Conservation (phyloP, 23 red algal species). For the Porphyridium purpureum region DNA sequence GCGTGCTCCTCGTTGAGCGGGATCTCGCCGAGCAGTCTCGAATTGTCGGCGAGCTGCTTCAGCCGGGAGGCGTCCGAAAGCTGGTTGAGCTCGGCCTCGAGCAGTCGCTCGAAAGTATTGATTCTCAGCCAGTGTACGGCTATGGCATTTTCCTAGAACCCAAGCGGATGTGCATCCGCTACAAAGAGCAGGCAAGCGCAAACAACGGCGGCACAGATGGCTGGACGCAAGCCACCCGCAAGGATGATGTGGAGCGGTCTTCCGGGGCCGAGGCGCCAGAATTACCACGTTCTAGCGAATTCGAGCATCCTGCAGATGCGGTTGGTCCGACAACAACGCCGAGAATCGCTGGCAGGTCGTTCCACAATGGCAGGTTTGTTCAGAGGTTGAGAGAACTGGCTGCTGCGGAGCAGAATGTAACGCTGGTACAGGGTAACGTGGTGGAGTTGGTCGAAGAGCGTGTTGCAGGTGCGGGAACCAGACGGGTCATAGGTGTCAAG, state of each 20-base stretch:
- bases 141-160: slow-evolving; percentile 82
- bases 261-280: neutral
- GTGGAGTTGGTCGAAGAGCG: slow-evolving; percentile 18
- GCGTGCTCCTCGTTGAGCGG: slow-evolving; percentile 71
- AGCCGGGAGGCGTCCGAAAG: slow-evolving; percentile 64
- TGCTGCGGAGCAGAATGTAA: slow-evolving; percentile 12
- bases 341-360: slow-evolving; percentile 27
- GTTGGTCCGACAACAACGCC: neutral
- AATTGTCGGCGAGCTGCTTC: slow-evolving; percentile 92
- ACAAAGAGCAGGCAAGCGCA: slow-evolving; percentile 5
- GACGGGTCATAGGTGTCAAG: neutral
- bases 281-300: no score
- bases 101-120: slow-evolving; percentile 60
- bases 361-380: slow-evolving; percentile 97
- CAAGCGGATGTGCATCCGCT: slow-evolving; percentile 34
- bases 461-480: neutral
- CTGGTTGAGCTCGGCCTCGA: slow-evolving; percentile 44
- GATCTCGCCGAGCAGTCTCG: slow-evolving; percentile 54
- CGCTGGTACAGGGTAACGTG: slow-evolving; percentile 71
- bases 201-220: no score
- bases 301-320: no score
- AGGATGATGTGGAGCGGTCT: no score
- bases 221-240: neutral
- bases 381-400: slow-evolving; percentile 65
- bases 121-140: slow-evolving; percentile 66